Percentiles rank a stretch among this genome's conserved stretches.
Evolutionary conservation across 495 filamentous ascomycete species (phyloP).

Genomic region (Xylaria cubensis): DNA sequence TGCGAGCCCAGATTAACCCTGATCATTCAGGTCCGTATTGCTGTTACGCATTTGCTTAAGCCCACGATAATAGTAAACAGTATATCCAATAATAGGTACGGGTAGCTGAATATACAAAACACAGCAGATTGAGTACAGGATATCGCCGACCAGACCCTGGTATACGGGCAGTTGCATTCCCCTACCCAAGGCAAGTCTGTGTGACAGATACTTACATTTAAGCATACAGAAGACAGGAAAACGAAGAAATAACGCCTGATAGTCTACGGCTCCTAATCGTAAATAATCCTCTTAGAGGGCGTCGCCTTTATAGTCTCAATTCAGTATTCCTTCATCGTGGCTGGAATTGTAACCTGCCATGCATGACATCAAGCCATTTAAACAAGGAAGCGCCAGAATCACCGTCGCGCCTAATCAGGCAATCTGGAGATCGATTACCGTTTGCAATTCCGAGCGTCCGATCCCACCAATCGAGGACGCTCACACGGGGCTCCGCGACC

Average conservation of each 20-base stretch:
- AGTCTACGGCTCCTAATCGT: background rate
- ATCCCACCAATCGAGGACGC: slow-evolving; percentile 23
- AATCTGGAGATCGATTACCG: slow-evolving; percentile 20
- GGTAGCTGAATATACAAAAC: no score
- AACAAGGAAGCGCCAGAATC: background rate
- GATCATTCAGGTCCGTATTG: no score
- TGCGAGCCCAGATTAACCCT: no score
- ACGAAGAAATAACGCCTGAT: background rate
- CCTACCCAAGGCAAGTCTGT: no score
- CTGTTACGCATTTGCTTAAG: no score
- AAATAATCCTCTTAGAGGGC: background rate
- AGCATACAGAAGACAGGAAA: background rate
- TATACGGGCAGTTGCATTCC: no score
- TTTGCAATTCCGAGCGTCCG: slow-evolving; percentile 1
- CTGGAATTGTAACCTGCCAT: background rate
- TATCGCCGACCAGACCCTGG: no score
- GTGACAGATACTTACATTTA: no score
- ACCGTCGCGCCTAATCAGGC: slow-evolving; percentile 22
- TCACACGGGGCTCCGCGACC: slow-evolving; percentile 2
- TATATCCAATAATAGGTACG: no score
- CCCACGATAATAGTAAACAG: no score
- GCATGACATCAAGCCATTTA: background rate
- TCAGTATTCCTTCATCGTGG: background rate
- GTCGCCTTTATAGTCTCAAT: background rate
- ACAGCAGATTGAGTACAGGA: no score